Evolutionary conservation across 768 basidiomycete genomes (phyloP).

Genomic region (Trametes meyenii): DNA sequence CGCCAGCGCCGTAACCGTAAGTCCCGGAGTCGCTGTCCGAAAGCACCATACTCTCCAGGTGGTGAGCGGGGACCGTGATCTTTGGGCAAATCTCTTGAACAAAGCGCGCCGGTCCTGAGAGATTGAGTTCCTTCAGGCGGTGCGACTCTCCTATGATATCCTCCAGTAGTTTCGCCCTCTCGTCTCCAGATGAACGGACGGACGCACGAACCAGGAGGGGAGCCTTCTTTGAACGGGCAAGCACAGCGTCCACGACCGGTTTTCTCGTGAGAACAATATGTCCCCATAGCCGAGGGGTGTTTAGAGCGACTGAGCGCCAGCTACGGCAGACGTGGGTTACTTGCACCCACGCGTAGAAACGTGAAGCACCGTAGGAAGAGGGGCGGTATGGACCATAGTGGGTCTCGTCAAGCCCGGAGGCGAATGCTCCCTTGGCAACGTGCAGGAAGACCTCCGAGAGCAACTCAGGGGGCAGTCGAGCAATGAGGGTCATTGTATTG

Average conservation of each 20-base stretch:
- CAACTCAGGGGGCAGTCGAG: slow-evolving; percentile 19
- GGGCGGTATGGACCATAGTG: too few relatives aligned
- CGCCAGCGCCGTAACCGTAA: neutral
- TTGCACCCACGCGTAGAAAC: slow-evolving; percentile 11
- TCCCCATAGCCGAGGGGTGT: slow-evolving; percentile 15
- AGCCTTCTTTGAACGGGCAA: slow-evolving; percentile 10
- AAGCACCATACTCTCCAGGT: slow-evolving; percentile 4
- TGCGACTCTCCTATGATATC: neutral
- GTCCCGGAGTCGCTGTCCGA: neutral
- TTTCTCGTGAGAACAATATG: slow-evolving; percentile 3
- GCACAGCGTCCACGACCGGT: neutral
- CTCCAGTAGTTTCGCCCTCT: neutral
- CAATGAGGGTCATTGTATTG: slow-evolving; percentile 13
- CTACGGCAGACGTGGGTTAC: slow-evolving; percentile 14
- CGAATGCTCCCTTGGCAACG: neutral
- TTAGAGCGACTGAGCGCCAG: slow-evolving; percentile 15
- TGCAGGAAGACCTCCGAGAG: slow-evolving; percentile 18
- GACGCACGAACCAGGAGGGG: slow-evolving; percentile 13
- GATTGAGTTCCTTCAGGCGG: slow-evolving; percentile 5
- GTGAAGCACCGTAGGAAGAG: neutral
- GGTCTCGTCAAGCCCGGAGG: neutral
- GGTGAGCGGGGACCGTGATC: neutral
- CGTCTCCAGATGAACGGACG: neutral
- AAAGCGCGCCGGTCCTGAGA: neutral
- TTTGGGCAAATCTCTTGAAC: neutral